A percentile compares a stretch with the other conserved stretches of the same genome.
Conservation (phyloP, 768 basidiomycete species). For the Lactifluus subvellereus region DNA sequence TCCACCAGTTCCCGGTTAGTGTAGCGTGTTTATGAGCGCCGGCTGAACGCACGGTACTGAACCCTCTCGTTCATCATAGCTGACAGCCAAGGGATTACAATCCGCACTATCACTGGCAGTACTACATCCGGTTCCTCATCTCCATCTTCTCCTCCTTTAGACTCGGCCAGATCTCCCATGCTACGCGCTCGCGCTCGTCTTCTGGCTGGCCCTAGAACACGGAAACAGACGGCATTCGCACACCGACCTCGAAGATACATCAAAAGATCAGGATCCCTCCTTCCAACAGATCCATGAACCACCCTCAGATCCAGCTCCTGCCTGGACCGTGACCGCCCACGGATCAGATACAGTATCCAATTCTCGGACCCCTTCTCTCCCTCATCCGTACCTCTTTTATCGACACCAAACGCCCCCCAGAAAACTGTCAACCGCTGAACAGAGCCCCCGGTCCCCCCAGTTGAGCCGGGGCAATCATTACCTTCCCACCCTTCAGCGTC, state of each 20-base stretch:
- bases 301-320: not conserved
- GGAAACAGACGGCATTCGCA: not conserved
- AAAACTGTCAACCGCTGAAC: not conserved
- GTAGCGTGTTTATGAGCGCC: no score
- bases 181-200: constrained; percentile 15
- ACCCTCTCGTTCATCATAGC: no score
- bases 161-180: not conserved
- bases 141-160: not conserved
- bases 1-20: no score
- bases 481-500: not conserved
- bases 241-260: not conserved
- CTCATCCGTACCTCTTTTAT: not conserved
- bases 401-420: not conserved
- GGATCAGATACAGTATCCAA: not conserved
- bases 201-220: constrained; percentile 16
- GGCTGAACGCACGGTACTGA: no score
- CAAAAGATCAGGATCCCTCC: constrained; percentile 1
- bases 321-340: not conserved
- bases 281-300: not conserved
- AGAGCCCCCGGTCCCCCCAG: not conserved
- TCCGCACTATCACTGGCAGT: not conserved
- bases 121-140: not conserved
- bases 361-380: not conserved
- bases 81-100: not conserved
- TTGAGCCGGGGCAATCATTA: not conserved